These are phyloP conservation scores for Candida dajiaensis DNA, from an alignment of 805 yeast species.

Conservation along the genomic window DNA sequence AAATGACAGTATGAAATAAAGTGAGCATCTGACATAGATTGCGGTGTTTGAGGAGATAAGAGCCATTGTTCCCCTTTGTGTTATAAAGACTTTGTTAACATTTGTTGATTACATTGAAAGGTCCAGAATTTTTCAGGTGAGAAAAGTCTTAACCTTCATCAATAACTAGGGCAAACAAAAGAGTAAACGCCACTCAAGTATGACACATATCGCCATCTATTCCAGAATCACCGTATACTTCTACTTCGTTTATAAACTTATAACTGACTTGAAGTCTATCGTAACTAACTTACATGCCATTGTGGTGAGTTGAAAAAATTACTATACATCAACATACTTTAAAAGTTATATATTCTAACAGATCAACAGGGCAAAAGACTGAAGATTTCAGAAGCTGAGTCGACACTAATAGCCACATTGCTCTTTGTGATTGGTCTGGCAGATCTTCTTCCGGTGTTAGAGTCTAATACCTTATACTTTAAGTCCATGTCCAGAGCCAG, in stretches of 20 bases:
- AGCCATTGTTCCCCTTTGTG: conserved; percentile 33
- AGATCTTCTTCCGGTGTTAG: conserved; percentile 5
- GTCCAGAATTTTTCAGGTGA: too few relatives aligned
- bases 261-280: not conserved
- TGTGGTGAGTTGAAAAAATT: not conserved
- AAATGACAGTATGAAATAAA: conserved; percentile 39
- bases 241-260: not conserved
- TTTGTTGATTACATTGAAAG: too few relatives aligned
- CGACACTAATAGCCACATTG: conserved; percentile 6
- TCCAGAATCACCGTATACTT: not conserved
- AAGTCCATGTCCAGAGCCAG: conserved; percentile 6
- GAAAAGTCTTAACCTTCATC: too few relatives aligned
- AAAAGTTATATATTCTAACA: too few relatives aligned
- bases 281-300: not conserved
- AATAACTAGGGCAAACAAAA: too few relatives aligned
- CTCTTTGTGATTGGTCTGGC: conserved; percentile 2
- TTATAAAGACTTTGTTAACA: not conserved
- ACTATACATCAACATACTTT: too few relatives aligned
- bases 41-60: conserved; percentile 45
- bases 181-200: not conserved
- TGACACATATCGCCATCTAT: not conserved
- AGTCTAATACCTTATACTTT: conserved; percentile 3
- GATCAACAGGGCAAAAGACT: conserved; percentile 4
- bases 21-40: conserved; percentile 40
- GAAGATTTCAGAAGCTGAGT: conserved; percentile 7